Evolutionary conservation across 2,329 filamentous ascomycete species (phyloP).

Genomic region (Acrocalymma vagum): DNA sequence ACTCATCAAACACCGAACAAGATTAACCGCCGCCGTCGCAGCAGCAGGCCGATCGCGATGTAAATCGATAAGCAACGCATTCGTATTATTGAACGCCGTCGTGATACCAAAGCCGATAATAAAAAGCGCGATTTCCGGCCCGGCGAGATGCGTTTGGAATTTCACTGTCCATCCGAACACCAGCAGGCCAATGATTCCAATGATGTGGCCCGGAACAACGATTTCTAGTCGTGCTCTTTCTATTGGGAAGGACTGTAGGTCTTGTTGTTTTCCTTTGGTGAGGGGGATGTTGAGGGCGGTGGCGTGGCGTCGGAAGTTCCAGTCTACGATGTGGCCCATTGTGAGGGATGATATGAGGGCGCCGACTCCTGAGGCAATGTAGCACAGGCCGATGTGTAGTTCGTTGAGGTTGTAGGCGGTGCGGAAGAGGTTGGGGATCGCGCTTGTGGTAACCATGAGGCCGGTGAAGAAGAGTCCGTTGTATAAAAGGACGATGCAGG

Average conservation of each 20-base stretch:
- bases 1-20: constrained; percentile 47
- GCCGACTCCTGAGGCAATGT: constrained; percentile 38
- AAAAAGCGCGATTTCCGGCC: constrained; percentile 58
- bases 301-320: constrained; percentile 77
- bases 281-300: constrained; percentile 68
- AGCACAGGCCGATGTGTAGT: constrained; percentile 39
- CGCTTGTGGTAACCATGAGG: constrained; percentile 36
- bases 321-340: constrained; percentile 63
- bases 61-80: constrained; percentile 56
- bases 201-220: constrained; percentile 45
- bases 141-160: constrained; percentile 47
- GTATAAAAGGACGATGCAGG: constrained; percentile 38
- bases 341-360: constrained; percentile 35
- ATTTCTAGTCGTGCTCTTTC: constrained; percentile 55
- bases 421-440: constrained; percentile 36
- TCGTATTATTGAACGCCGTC: constrained; percentile 56
- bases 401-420: constrained; percentile 38
- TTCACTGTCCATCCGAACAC: constrained; percentile 55
- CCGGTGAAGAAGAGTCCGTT: constrained; percentile 45
- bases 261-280: constrained; percentile 64
- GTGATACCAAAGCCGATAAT: constrained; percentile 65
- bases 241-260: constrained; percentile 62
- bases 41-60: constrained; percentile 50
- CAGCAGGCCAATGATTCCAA: constrained; percentile 42
- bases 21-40: constrained; percentile 49